Conservation (phyloP, 106 monocot species). For the Platanthera zijinensis region DNA sequence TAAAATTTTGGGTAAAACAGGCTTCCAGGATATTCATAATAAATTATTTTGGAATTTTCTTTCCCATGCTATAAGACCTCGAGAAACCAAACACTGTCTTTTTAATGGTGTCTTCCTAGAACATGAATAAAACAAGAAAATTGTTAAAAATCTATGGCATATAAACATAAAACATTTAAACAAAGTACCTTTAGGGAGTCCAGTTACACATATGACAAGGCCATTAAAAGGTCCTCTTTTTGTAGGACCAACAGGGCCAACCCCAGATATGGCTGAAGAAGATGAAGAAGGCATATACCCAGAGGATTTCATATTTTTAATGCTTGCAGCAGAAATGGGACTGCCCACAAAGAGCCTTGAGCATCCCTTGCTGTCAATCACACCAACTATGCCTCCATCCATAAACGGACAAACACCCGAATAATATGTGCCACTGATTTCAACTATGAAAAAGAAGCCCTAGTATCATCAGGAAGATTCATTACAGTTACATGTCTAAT, state of each 20-base stretch:
- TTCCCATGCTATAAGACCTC: neutral
- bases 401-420: conserved; percentile 10
- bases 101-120: neutral
- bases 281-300: conserved; percentile 40
- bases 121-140: neutral
- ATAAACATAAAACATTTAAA: neutral
- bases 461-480: neutral
- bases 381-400: conserved; percentile 51
- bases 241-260: conserved; percentile 6
- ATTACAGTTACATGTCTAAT: neutral
- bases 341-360: conserved; percentile 45
- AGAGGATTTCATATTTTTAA: conserved; percentile 17
- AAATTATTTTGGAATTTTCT: no score
- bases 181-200: conserved; percentile 83
- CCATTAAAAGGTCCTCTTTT: conserved; percentile 53
- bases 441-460: conserved; percentile 2
- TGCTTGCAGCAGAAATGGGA: conserved; percentile 14
- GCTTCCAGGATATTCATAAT: no score
- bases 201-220: conserved; percentile 85
- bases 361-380: conserved; percentile 69
- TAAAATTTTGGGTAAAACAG: neutral
- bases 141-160: neutral
- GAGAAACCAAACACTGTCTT: neutral
- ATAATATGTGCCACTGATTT: neutral
- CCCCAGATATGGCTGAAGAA: conserved; percentile 12